Evolutionary conservation across 192 early-diverging fungal species (phyloP).

Genomic region (Coemansia sp.): DNA sequence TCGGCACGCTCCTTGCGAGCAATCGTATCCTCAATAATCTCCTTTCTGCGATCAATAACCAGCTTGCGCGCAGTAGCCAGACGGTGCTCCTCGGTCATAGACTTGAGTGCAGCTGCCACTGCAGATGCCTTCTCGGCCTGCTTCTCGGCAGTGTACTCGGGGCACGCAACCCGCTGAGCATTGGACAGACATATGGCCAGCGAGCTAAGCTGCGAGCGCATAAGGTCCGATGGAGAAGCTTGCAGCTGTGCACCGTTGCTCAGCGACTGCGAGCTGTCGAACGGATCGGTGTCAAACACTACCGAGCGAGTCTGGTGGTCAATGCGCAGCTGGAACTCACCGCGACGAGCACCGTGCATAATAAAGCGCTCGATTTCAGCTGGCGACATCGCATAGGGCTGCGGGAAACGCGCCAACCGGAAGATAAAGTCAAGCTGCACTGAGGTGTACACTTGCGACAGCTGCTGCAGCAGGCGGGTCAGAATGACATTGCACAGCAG

Average conservation of each 20-base stretch:
- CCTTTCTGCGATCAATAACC: slow-evolving; percentile 85
- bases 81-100: slow-evolving; percentile 80
- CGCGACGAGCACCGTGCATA: slow-evolving; percentile 95
- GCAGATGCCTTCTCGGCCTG: slow-evolving; percentile 64
- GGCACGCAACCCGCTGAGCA: slow-evolving; percentile 81
- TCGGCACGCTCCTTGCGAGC: slow-evolving; percentile 82
- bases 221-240: slow-evolving; percentile 82
- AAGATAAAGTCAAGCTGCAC: slow-evolving; percentile 94
- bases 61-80: slow-evolving; percentile 70
- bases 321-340: slow-evolving; percentile 92
- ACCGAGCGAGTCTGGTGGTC: slow-evolving; percentile 88
- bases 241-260: slow-evolving; percentile 81
- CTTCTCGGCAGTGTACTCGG: slow-evolving; percentile 64
- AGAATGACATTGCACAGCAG: slow-evolving; percentile 94
- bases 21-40: slow-evolving; percentile 69
- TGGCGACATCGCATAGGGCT: slow-evolving; percentile 78
- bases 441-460: slow-evolving; percentile 97
- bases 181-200: slow-evolving; percentile 83
- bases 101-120: slow-evolving; percentile 67
- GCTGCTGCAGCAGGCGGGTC: slow-evolving; percentile 95
- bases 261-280: slow-evolving; percentile 71
- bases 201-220: slow-evolving; percentile 87
- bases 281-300: slow-evolving; percentile 91
- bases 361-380: slow-evolving; percentile 96
- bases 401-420: slow-evolving; percentile 82